Conservation (phyloP, 1,284 basidiomycete genomes). For the Cerioporus squamosus region DNA sequence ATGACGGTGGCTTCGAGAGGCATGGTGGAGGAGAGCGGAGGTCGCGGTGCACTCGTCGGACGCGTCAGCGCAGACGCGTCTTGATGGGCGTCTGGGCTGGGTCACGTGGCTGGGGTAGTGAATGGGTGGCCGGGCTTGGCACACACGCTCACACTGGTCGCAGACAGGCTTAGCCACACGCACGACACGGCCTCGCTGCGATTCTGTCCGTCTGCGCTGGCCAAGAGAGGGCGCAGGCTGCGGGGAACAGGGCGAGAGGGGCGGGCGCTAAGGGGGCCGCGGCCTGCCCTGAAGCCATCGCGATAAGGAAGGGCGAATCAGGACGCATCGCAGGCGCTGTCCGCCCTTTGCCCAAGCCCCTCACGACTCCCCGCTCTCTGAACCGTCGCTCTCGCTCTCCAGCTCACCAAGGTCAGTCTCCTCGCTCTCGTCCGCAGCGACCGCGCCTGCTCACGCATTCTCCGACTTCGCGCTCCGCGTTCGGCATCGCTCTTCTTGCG, state of each 20-base stretch:
- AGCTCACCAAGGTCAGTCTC: constrained; percentile 18
- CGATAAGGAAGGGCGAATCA: constrained; percentile 34
- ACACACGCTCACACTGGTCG: not conserved
- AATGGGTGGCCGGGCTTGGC: not conserved
- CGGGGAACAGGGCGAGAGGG: not conserved
- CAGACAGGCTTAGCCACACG: not conserved
- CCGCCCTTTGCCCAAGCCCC: constrained; percentile 36
- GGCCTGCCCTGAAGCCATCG: constrained; percentile 39
- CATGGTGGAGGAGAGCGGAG: constrained; percentile 50
- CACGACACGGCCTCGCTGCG: not conserved
- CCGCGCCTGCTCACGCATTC: constrained; percentile 7
- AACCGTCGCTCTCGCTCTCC: constrained; percentile 26
- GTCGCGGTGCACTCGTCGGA: constrained; percentile 3
- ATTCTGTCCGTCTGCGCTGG: not conserved
- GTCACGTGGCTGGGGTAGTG: constrained; percentile 12
- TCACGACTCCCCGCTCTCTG: constrained; percentile 2
- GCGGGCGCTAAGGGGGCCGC: not conserved
- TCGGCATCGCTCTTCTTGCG: constrained; percentile 10
- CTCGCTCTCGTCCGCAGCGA: constrained; percentile 16
- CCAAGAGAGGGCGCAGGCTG: not conserved
- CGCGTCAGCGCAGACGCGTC: constrained; percentile 27
- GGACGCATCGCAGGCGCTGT: constrained; percentile 29
- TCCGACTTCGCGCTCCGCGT: not conserved
- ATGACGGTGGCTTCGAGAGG: constrained; percentile 94
- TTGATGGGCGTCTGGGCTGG: constrained; percentile 8